A percentile compares a stretch with the other conserved stretches of the same genome.
Conservation (phyloP, 169 alveolate species). For the Plasmodium ovale region DNA sequence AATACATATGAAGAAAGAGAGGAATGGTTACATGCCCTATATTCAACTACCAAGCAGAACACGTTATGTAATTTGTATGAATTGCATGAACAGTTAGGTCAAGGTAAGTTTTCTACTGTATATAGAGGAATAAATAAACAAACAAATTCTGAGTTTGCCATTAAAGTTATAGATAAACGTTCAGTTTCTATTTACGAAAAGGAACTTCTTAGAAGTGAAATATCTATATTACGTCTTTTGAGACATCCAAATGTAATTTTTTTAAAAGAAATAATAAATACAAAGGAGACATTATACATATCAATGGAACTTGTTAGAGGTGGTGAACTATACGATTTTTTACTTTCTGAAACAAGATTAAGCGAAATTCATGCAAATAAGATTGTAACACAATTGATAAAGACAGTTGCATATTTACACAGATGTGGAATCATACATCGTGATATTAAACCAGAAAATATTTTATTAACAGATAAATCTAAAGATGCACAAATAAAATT, state of each 20-base stretch:
- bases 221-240: constrained; percentile 88
- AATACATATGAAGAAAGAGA: constrained; percentile 80
- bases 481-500: constrained; percentile 93
- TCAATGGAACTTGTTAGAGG: constrained; percentile 93
- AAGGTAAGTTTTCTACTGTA: constrained; percentile 90
- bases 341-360: constrained; percentile 80
- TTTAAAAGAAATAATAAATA: constrained; percentile 90
- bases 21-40: constrained; percentile 89
- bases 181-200: constrained; percentile 86
- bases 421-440: constrained; percentile 95
- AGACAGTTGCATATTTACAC: constrained; percentile 95
- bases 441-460: constrained; percentile 98
- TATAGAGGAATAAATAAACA: constrained; percentile 85
- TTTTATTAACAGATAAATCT: constrained; percentile 92
- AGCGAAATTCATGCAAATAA: constrained; percentile 88
- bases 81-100: constrained; percentile 85
- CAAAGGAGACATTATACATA: constrained; percentile 88
- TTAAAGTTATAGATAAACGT: constrained; percentile 90
- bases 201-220: constrained; percentile 90
- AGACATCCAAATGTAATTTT: constrained; percentile 90
- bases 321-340: constrained; percentile 90
- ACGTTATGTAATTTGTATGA: constrained; percentile 85
- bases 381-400: constrained; percentile 92
- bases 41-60: constrained; percentile 89
- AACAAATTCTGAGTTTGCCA: constrained; percentile 88